Conservation (phyloP, 2,329 filamentous ascomycete species). For the Aspergillus ochraceus region DNA sequence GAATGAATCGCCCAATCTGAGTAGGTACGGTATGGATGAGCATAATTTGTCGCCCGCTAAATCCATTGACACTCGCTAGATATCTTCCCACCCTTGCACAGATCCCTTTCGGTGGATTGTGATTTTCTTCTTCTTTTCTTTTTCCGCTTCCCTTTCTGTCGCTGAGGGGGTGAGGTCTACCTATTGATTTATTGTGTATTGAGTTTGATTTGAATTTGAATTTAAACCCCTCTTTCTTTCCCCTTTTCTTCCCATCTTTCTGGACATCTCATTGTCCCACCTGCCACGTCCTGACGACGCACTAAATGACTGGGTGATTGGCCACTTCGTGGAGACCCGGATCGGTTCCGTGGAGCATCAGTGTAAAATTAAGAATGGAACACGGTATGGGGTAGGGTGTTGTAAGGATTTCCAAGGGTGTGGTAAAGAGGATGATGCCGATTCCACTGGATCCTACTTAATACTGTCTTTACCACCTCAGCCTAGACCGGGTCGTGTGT, state of each 20-base stretch:
- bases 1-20: constrained; percentile 20
- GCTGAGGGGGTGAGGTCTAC: background rate
- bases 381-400: background rate
- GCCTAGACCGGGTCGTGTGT: background rate
- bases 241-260: background rate
- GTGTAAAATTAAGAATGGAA: constrained; percentile 1
- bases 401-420: background rate
- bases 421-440: no score
- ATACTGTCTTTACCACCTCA: background rate
- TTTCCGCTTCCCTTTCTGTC: background rate
- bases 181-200: background rate
- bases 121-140: constrained; percentile 1
- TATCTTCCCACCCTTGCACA: constrained; percentile 11
- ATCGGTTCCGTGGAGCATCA: constrained; percentile 3
- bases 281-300: constrained; percentile 18
- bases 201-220: background rate
- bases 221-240: background rate
- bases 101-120: constrained; percentile 2
- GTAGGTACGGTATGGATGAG: constrained; percentile 18
- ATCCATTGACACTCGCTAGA: constrained; percentile 7
- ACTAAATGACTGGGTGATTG: constrained; percentile 10
- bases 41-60: constrained; percentile 12
- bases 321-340: constrained; percentile 8
- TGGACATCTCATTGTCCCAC: constrained; percentile 13
- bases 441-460: background rate